Evolutionary conservation across 768 basidiomycete genomes (phyloP).

Genomic region (Phlegmacium glaucopus): DNA sequence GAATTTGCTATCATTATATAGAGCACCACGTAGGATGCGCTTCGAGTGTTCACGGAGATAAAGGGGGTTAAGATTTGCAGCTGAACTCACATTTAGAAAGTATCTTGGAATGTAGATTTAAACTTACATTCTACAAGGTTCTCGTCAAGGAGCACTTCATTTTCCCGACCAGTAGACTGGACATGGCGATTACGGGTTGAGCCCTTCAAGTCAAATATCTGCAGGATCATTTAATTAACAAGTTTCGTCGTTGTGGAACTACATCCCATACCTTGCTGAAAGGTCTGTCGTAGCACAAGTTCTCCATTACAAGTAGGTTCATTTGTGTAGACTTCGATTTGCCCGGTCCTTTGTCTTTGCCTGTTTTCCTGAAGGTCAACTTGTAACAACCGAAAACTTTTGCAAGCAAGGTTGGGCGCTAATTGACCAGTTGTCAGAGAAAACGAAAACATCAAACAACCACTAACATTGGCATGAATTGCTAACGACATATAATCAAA

Average conservation of each 20-base stretch:
- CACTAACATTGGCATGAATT: constrained; percentile 73
- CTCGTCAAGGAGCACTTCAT: constrained; percentile 94
- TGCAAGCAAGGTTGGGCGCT: constrained; percentile 93
- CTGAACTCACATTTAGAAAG: constrained; percentile 34
- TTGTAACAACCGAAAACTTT: constrained; percentile 98
- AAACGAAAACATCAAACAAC: constrained; percentile 3
- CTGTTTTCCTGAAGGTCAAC: constrained; percentile 81
- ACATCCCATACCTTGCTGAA: constrained; percentile 70
- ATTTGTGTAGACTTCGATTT: constrained; percentile 84
- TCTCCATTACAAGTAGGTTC: constrained; percentile 98
- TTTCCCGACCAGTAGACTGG: constrained; percentile 82
- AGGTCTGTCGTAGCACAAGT: constrained; percentile 88
- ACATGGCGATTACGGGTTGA: constrained; percentile 93
- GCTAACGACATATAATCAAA: constrained; percentile 99
- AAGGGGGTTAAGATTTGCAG: constrained; percentile 82
- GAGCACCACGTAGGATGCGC: constrained; percentile 82
- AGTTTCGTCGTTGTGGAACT: constrained; percentile 33
- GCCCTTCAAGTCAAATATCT: constrained; percentile 98
- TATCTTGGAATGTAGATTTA: neutral
- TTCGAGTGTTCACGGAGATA: constrained; percentile 97
- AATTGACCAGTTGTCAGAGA: constrained; percentile 6
- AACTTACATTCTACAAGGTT: constrained; percentile 85
- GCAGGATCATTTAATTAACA: neutral
- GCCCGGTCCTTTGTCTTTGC: constrained; percentile 60
- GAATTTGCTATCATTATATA: constrained; percentile 96